Base-by-base conservation (phyloP, 2,329 filamentous ascomycete species). In the Alternaria postmessia region DNA sequence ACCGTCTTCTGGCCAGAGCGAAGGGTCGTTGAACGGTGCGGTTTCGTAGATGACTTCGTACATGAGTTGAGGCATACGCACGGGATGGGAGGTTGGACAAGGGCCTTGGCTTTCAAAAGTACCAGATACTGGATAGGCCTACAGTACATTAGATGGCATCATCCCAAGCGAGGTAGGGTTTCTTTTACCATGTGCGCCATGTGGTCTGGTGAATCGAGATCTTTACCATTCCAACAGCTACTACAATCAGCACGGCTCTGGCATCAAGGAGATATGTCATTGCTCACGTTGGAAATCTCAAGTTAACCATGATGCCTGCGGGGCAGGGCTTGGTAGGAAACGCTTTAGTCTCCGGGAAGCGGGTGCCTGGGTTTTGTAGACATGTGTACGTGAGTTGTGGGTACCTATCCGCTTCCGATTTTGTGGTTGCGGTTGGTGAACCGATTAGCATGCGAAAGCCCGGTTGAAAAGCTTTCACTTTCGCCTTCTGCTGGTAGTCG, bases 61-160 rank as follows among this genome's bases (percentile, higher is more conserved):
- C 62, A 74, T 64, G 18, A 72, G 38, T 39, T 74, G 71, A 9
- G 70, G 63, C 26, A 69, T 58, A 28, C 66, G 65, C 1, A 69
- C 66, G 1, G 85, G 86, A 68, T 87, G 81, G 3, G 64, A 75
- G 1, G 69, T 20, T 0, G 85, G 85, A 66, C 85, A 87, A 69
- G 84, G 84, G 61, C 84, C 84, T 57, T 72, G 63, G n/a, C 47
- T 62, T 41, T 73, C 70, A 42, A 73, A 73, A n/a, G 66, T 72
- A 18, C 70, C 70, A 18, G 43, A 61, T 5, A 47, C 52, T 0
- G 70, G 64, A 39, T 71, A 72, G 30, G 66, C 53, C 63, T 63
- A 5, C 20, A 12, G 18, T 41, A 32, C 9, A 14, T 52, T 39
- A 59, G 41, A 34, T 8, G 38, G 5, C 2, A 5, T 2, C 12